phyloP scores from a whole-genome alignment of 306 rosid genomes.

The Trichosanthes cucumerina region DNA sequence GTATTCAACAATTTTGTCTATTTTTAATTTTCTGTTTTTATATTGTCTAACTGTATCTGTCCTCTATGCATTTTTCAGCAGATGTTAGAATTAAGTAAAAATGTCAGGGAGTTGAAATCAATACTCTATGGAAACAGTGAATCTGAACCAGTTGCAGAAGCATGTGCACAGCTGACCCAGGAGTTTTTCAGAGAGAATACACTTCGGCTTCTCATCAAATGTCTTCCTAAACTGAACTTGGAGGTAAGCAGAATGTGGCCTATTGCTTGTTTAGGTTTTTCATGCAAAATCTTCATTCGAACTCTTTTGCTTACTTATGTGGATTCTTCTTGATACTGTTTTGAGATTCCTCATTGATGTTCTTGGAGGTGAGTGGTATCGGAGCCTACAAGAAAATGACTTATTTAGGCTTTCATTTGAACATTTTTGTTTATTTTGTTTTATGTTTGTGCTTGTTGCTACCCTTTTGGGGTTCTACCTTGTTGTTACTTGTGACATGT shows the following conservation, averaged over 20 bases:
- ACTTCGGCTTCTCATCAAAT: conserved; percentile 55
- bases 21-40: neutral
- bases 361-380: conserved; percentile 54
- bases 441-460: neutral
- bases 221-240: conserved; percentile 83
- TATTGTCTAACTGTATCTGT: conserved; percentile 14
- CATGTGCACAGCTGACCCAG: conserved; percentile 83
- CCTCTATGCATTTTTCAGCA: conserved; percentile 21
- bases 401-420: neutral
- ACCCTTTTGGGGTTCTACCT: neutral
- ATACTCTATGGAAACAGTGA: conserved; percentile 92
- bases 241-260: conserved; percentile 41
- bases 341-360: conserved; percentile 5
- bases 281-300: neutral
- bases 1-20: neutral
- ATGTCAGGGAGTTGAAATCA: conserved; percentile 77
- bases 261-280: neutral
- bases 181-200: conserved; percentile 83
- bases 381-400: neutral
- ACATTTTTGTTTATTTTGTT: neutral
- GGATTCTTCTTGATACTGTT: neutral
- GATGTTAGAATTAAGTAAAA: conserved; percentile 64
- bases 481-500: conserved; percentile 11
- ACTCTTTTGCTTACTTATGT: neutral
- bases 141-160: conserved; percentile 88